Percentiles rank a stretch among this genome's conserved stretches.
phyloP scores from a whole-genome alignment of 2,329 filamentous ascomycete genomes.

The Sporothrix variecibatus region DNA sequence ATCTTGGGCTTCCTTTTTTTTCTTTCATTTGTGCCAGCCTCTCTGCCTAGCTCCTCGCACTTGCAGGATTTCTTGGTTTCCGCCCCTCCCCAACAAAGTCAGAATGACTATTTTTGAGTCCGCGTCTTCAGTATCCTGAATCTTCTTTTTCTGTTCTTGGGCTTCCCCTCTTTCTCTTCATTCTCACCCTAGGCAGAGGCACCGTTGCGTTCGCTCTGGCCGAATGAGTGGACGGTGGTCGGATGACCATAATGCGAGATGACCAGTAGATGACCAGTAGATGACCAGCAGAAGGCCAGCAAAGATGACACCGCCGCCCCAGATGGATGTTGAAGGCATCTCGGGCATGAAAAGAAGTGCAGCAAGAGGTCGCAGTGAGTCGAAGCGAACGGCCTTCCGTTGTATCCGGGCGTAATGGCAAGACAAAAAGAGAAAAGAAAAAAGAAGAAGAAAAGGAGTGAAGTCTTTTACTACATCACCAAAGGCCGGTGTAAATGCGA shows the following conservation, averaged over 20 bases:
- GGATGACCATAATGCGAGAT: not conserved
- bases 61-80: not conserved
- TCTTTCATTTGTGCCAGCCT: not conserved
- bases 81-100: not conserved
- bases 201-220: conserved; percentile 12
- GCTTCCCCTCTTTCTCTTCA: not conserved
- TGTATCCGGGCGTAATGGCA: not conserved
- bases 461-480: not conserved
- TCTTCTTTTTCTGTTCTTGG: not conserved
- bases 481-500: not conserved
- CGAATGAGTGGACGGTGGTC: not conserved
- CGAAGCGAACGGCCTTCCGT: not conserved
- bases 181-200: not conserved
- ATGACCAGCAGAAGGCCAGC: not conserved
- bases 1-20: conserved; percentile 8
- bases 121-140: not conserved
- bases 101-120: not conserved
- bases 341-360: not conserved
- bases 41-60: not conserved
- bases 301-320: not conserved
- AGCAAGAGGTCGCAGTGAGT: conserved; percentile 1
- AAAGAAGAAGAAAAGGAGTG: not conserved
- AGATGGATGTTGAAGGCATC: too few species aligned
- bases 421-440: not conserved
- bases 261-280: not conserved